Base-by-base conservation (phyloP, 1,284 basidiomycete genomes). In the Testicularia cyperi region DNA sequence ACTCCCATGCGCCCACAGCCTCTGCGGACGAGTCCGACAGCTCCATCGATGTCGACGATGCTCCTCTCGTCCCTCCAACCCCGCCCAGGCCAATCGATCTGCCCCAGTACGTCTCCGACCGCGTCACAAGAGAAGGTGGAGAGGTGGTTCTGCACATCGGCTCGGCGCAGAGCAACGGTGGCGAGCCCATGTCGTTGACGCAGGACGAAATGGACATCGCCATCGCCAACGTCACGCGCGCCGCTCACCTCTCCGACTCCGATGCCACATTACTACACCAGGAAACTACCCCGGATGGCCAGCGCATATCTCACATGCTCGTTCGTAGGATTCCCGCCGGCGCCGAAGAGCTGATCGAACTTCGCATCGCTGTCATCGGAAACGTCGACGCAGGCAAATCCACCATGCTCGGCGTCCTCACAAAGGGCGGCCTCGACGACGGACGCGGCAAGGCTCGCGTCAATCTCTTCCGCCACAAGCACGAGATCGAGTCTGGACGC, bases 401-500 rank as follows among this genome's bases (percentile, higher is more conserved):
- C 3, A 96, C 92, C 12, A 90, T 91, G 13, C 80, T 97, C 12
- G 94, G 92, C 35, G 89, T 92, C 9, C 67, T 79, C 38, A 80
- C 73, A 24, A 77, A 78, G 85, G 91, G 92, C 31, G 84, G 84
- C 2, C 80, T 98, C 45, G 94, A 99, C 70, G 94, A 99, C 77
- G 95, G 94, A 10, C 81, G 95, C 76, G 94, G 94, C 1, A 85
- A 87, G 48, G 92, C 94, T 1, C 87, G 94, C 38, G 88, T 97
- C 7, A 86, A 87, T 3, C 80, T 98, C 6, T 97, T 97, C 79
- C 82, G 94, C 34, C 95, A 99, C 78, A 96, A 97, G 77, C 94
- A 98, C 73, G 94, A 99, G 78, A 81, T 97, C 55, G 94, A 98
- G 79, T 91, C 88, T 9, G 94, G 95, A 2, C 81, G 95, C 42